Base-by-base conservation (phyloP, 2,329 filamentous ascomycete genomes). In the Dendryphion nanum region DNA sequence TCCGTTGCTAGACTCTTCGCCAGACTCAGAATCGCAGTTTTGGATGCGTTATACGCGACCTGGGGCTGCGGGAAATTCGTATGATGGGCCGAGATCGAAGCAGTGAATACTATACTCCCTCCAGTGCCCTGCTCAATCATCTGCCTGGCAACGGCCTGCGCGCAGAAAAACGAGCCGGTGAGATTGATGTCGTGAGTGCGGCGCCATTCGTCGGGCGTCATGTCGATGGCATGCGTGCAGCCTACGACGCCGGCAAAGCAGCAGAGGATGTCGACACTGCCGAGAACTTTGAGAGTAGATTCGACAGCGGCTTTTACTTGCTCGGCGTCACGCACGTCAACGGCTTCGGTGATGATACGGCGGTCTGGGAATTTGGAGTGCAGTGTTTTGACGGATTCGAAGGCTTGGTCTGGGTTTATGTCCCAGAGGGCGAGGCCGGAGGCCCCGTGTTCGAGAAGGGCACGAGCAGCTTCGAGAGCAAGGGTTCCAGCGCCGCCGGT, bases 11-110 rank as follows among this genome's bases (percentile, higher is more conserved):
- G 64, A 23, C 73, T 81, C 46, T 75, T 78, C 34, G 79, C 81
- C 48, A 89, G 60, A 35, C 78, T 76, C 19, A 85, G 50, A 1
- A 89, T 62, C 0, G 78, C 83, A 0, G 82, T 79, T 61, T 90
- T 90, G 46, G 75, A 80, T 1, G 81, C 79, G 48, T 90, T 89
- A 57, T 90, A 89, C 0, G 80, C 77, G 0, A 71, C 73, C 54
- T 89, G 85, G 0, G 85, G 83, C 55, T 88, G 84, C 0, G 85
- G 84, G 52, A 73, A 88, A 51, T 88, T 88, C 39, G 85, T 82
- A 2, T 74, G 59, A 46, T 88, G 83, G 0, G 74, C 85, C 1
- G 80, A 85, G 33, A 87, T 84, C 8, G 77, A 83, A 0, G 84
- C 81, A 0, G 79, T 80, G 41, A 89, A 75, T 1, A 83, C 68